phyloP scores from a whole-genome alignment of 371 early-diverging fungal species.

The Mortierella sp. region DNA sequence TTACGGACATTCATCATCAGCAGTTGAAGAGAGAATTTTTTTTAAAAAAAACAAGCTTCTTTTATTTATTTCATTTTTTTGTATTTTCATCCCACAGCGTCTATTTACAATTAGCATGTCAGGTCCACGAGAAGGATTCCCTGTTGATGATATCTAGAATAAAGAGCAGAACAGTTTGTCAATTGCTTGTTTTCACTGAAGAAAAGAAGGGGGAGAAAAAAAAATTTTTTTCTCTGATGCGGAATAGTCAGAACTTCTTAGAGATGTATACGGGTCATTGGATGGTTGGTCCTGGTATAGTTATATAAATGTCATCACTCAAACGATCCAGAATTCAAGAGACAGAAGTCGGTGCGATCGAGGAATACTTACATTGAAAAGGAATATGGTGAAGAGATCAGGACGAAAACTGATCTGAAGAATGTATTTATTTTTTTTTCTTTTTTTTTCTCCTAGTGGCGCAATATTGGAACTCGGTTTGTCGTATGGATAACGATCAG shows the following conservation, averaged over 20 bases:
- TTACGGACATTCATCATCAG: too few relatives aligned
- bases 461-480: conserved; percentile 4
- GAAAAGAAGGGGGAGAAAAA: not conserved
- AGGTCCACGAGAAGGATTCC: not conserved
- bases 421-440: not conserved
- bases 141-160: not conserved
- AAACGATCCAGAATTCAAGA: not conserved
- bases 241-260: conserved; percentile 54
- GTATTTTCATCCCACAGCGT: not conserved
- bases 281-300: conserved; percentile 57
- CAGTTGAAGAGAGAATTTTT: too few relatives aligned
- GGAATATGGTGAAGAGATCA: not conserved
- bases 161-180: not conserved
- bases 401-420: conserved; percentile 1
- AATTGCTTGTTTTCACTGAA: not conserved
- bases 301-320: conserved; percentile 53
- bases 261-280: conserved; percentile 56
- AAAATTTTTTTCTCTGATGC: not conserved
- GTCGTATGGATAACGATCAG: conserved; percentile 13
- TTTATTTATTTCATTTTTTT: not conserved
- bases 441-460: conserved; percentile 9
- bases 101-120: not conserved
- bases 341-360: not conserved
- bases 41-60: not conserved
- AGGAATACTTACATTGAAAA: conserved; percentile 15